These are phyloP conservation scores for Parathielavia appendiculata DNA, from an alignment of 495 filamentous ascomycete genomes.

Conservation along the genomic window DNA sequence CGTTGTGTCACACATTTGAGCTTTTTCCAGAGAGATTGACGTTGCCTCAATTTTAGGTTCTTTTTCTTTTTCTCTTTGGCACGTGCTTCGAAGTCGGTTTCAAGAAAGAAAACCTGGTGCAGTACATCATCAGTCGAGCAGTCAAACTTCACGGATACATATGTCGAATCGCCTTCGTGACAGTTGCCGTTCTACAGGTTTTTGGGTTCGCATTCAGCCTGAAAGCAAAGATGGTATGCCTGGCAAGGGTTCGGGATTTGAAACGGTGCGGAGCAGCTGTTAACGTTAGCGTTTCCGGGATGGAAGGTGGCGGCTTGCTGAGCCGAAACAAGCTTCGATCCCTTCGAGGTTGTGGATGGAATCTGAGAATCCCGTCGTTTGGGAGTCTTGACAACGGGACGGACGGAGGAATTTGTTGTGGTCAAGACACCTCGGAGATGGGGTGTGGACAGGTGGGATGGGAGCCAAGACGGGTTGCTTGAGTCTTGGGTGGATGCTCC, in stretches of 20 bases:
- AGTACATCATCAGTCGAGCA: too few relatives aligned
- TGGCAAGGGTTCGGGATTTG: not conserved
- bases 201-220: slow-evolving; percentile 20
- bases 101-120: too few relatives aligned
- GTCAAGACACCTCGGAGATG: not conserved
- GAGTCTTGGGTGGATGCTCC: not conserved
- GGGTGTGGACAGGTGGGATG: not conserved
- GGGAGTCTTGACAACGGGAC: not conserved
- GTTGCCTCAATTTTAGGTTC: too few relatives aligned
- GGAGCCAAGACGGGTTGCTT: not conserved
- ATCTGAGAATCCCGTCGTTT: slow-evolving; percentile 12
- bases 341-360: slow-evolving; percentile 12
- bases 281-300: slow-evolving; percentile 4
- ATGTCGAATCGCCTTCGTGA: not conserved
- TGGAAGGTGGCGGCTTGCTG: slow-evolving; percentile 11
- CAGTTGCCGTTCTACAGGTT: slow-evolving; percentile 3
- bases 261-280: slow-evolving; percentile 2
- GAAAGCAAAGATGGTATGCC: slow-evolving; percentile 12
- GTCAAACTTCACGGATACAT: too few relatives aligned
- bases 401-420: slow-evolving; percentile 13
- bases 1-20: too few relatives aligned
- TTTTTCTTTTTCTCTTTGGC: too few relatives aligned
- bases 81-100: too few relatives aligned
- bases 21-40: too few relatives aligned
- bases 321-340: not conserved